Percentiles rank a stretch among this genome's conserved stretches.
phyloP scores from a whole-genome alignment of 2,329 filamentous ascomycete species.

The Trichoderma endophyticum region DNA sequence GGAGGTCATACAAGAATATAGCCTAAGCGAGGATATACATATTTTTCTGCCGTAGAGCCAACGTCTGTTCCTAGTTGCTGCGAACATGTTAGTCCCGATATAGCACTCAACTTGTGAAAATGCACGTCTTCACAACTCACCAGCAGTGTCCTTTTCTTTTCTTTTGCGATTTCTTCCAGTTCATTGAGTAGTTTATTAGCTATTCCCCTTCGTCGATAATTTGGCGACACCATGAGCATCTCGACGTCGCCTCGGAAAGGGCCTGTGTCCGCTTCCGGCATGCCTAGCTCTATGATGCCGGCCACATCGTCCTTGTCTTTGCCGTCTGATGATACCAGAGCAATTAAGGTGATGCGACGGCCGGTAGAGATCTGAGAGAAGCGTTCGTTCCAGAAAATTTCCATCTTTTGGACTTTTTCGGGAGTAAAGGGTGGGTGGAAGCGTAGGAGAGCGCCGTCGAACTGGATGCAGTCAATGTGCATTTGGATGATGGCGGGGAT shows the following conservation, averaged over 20 bases:
- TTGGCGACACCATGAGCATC: slow-evolving; percentile 20
- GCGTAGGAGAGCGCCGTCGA: slow-evolving; percentile 17
- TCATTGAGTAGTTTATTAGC: slow-evolving; percentile 6
- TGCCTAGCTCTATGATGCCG: slow-evolving; percentile 17
- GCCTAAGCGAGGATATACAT: slow-evolving; percentile 17
- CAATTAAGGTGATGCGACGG: slow-evolving; percentile 11
- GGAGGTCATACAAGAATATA: not conserved
- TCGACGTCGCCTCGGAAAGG: slow-evolving; percentile 18
- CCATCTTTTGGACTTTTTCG: slow-evolving; percentile 13
- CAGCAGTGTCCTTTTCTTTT: slow-evolving; percentile 13
- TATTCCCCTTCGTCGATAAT: slow-evolving; percentile 7
- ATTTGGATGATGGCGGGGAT: slow-evolving; percentile 10
- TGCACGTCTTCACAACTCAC: not conserved
- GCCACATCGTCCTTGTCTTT: not conserved
- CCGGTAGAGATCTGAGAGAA: not conserved
- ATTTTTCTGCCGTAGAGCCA: slow-evolving; percentile 17
- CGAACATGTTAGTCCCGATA: not conserved
- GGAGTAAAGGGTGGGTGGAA: slow-evolving; percentile 20
- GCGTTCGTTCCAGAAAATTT: slow-evolving; percentile 16
- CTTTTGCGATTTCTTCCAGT: slow-evolving; percentile 12
- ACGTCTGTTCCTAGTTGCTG: slow-evolving; percentile 17
- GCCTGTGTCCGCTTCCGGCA: slow-evolving; percentile 17
- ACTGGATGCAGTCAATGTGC: slow-evolving; percentile 15
- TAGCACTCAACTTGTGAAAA: not conserved
- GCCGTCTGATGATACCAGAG: not conserved